phyloP scores from a whole-genome alignment of 192 early-diverging fungal genomes.

The Fimicolochytrium jonesii region DNA sequence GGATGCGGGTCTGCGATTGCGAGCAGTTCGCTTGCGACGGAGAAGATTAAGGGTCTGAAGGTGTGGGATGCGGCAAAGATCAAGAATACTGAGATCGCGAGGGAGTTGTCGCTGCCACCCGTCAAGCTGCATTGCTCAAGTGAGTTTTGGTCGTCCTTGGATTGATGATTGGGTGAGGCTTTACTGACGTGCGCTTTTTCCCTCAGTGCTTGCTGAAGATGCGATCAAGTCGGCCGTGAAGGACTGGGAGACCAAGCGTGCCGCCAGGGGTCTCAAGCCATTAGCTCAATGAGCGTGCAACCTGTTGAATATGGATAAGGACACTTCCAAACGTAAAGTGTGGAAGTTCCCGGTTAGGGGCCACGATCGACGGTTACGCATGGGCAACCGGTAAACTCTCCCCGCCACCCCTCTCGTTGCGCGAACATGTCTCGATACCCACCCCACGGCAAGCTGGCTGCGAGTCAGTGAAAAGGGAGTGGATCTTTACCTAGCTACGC shows the following conservation, averaged over 20 bases:
- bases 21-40: constrained; percentile 84
- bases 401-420: too few species aligned
- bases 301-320: too few species aligned
- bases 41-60: constrained; percentile 92
- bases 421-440: too few species aligned
- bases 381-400: too few species aligned
- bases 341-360: too few species aligned
- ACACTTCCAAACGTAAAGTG: too few species aligned
- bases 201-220: constrained; percentile 93
- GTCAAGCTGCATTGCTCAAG: constrained; percentile 98
- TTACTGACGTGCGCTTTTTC: not conserved
- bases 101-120: constrained; percentile 90
- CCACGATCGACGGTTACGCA: too few species aligned
- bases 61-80: constrained; percentile 86
- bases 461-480: too few species aligned
- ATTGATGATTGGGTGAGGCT: not conserved
- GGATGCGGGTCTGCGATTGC: constrained; percentile 98
- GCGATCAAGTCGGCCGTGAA: constrained; percentile 98
- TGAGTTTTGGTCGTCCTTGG: constrained; percentile 36
- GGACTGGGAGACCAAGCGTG: constrained; percentile 87
- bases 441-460: too few species aligned
- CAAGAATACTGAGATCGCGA: constrained; percentile 96
- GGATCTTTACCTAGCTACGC: too few species aligned
- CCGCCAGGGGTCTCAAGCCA: constrained; percentile 19
- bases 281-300: too few species aligned